Evolutionary conservation across 306 rosid genomes (phyloP), one percentile per base, ranked within the genome.

Genomic region (Ammopiptanthus mongolicus): DNA sequence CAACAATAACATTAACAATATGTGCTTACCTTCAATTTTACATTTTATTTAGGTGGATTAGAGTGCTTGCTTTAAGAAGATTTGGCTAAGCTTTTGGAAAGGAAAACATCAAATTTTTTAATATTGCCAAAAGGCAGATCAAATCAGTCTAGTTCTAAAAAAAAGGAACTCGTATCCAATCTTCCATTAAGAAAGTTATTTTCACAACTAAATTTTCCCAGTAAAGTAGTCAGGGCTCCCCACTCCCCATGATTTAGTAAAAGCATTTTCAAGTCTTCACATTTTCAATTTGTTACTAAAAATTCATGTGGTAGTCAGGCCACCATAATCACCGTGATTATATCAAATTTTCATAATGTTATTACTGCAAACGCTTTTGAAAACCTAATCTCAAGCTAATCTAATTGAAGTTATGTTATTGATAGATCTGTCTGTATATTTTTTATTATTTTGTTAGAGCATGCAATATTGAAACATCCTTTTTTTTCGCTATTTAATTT

Each of bases 361-460:
- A 36, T 29, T 15, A 48, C 65, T 25, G 59, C 50, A 74, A 66
- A 23, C 34, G 6, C 48, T 47, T 22, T 65, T 29, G 36, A 22
- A 73, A 80, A 73, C 69, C 42, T 64, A 47, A 29, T 28, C 52
- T 55, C 22, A 33, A 80, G 78, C 6, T 41, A 71, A 65, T 15
- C 71, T 57, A 50, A 58, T 19, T 37, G 31, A 2, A 28, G 31
- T 41, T 61, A 60, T 25, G 71, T 51, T 47, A 59, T 48, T 59
- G 60, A 74, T 68, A 28, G 14, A 66, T 60, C 44, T 59, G 3
- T 71, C 42, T 25, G 34, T 56, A 74, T 67, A 60, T 74, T 69
- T 64, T 25, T 18, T 22, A 22, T 5, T 14, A 48, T 67, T 28
- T 36, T 60, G 42, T 19, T 44, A 18, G 34, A 55, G 36, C 17